Evolutionary conservation across 768 basidiomycete genomes (phyloP).

Genomic region (Russula olivacea): DNA sequence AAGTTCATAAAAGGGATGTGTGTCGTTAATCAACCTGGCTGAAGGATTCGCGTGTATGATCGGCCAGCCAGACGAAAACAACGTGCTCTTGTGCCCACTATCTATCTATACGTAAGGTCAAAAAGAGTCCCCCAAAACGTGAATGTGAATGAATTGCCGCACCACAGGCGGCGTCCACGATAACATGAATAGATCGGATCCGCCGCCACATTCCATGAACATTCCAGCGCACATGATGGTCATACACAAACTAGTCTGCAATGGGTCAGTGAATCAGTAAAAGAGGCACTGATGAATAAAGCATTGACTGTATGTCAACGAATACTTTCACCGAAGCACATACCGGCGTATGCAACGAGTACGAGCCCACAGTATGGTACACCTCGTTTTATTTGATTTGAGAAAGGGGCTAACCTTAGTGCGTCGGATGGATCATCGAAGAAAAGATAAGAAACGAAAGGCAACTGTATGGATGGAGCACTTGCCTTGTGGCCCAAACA

Average conservation of each 20-base stretch:
- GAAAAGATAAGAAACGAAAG: not conserved
- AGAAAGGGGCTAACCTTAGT: not conserved
- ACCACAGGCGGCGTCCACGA: no score
- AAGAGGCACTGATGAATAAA: not conserved
- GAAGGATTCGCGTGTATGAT: not conserved
- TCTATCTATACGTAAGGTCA: not conserved
- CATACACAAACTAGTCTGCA: not conserved
- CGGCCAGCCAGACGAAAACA: not conserved
- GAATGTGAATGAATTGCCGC: not conserved
- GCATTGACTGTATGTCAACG: not conserved
- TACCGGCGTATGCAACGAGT: not conserved
- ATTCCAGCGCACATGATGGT: not conserved
- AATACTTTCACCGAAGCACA: not conserved
- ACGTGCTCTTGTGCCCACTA: not conserved
- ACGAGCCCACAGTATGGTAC: not conserved
- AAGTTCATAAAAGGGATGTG: no score
- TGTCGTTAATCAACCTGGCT: no score
- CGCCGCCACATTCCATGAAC: not conserved
- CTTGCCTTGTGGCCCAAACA: no score
- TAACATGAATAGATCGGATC: not conserved
- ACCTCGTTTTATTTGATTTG: not conserved
- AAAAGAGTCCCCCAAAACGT: not conserved
- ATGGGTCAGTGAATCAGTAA: not conserved
- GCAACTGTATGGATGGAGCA: no score
- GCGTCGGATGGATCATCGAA: not conserved